These are phyloP conservation scores for Kwoniella shandongensis DNA, from an alignment of 768 basidiomycete species.

Conservation along the genomic window DNA sequence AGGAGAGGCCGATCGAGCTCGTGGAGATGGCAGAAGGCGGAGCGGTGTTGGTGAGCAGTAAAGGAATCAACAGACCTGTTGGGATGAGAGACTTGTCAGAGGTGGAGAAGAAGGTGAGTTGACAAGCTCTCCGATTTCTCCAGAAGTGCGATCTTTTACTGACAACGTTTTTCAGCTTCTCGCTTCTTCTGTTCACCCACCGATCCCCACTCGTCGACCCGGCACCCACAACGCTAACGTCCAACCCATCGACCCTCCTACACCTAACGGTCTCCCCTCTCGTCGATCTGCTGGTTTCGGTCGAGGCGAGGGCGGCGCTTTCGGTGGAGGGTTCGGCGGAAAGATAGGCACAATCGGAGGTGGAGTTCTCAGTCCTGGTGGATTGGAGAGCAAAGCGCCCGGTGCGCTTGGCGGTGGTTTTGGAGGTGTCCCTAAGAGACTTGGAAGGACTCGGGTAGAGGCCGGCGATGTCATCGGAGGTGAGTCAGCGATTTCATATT, in stretches of 20 bases:
- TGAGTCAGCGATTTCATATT: constrained; percentile 9
- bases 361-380: constrained; percentile 22
- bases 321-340: constrained; percentile 35
- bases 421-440: constrained; percentile 38
- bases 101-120: constrained; percentile 79
- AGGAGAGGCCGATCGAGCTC: constrained; percentile 69
- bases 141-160: constrained; percentile 10
- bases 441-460: constrained; percentile 34
- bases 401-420: constrained; percentile 43
- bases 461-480: constrained; percentile 25
- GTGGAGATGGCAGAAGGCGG: constrained; percentile 58
- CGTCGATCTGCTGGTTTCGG: constrained; percentile 46
- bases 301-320: constrained; percentile 50
- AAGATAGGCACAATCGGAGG: constrained; percentile 39
- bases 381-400: constrained; percentile 27
- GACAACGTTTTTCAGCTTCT: constrained; percentile 63
- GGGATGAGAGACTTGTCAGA: constrained; percentile 77
- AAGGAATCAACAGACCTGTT: constrained; percentile 69
- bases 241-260: constrained; percentile 18
- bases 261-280: constrained; percentile 18
- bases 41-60: constrained; percentile 57
- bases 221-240: constrained; percentile 10
- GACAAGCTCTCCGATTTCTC: not conserved
- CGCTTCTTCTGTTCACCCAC: constrained; percentile 77
- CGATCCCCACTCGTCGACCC: constrained; percentile 73